Evolutionary conservation across 768 basidiomycete species (phyloP).

Genomic region (Auricularia sp.): DNA sequence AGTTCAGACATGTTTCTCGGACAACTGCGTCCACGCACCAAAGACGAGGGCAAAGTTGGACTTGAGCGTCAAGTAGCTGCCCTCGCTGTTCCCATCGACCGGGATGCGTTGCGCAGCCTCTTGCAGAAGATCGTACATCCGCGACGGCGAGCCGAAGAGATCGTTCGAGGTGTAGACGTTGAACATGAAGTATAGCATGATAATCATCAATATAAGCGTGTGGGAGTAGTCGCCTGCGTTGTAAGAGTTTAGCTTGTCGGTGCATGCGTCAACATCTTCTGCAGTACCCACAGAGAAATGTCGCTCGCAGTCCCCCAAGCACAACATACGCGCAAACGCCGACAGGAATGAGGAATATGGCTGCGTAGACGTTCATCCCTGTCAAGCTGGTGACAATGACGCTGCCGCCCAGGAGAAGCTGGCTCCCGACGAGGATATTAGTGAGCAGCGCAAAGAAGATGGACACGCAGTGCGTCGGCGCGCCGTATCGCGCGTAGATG

Average conservation of each 20-base stretch:
- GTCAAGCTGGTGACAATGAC: constrained; percentile 38
- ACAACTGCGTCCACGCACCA: constrained; percentile 31
- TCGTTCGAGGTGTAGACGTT: constrained; percentile 25
- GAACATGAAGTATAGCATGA: constrained; percentile 28
- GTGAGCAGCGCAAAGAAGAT: constrained; percentile 44
- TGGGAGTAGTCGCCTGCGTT: constrained; percentile 32
- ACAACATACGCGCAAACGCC: constrained; percentile 33
- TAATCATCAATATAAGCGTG: constrained; percentile 35
- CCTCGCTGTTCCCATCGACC: constrained; percentile 38
- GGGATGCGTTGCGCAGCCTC: constrained; percentile 36
- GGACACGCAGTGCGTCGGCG: constrained; percentile 37
- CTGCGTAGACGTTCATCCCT: constrained; percentile 35
- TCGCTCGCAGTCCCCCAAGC: constrained; percentile 25
- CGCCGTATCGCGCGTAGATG: constrained; percentile 40
- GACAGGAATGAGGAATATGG: constrained; percentile 36
- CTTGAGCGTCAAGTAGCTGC: constrained; percentile 50
- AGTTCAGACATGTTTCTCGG: constrained; percentile 3
- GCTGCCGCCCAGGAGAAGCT: constrained; percentile 38
- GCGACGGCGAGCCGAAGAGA: constrained; percentile 30
- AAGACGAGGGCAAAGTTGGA: constrained; percentile 37
- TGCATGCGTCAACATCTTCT: constrained; percentile 19
- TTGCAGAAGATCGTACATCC: constrained; percentile 38
- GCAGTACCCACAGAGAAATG: constrained; percentile 21
- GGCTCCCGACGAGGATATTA: constrained; percentile 41
- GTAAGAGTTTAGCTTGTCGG: constrained; percentile 34